These are phyloP conservation scores for Microstroma glucosiphilum DNA, from an alignment of 1,284 basidiomycete genomes.

Conservation along the genomic window DNA sequence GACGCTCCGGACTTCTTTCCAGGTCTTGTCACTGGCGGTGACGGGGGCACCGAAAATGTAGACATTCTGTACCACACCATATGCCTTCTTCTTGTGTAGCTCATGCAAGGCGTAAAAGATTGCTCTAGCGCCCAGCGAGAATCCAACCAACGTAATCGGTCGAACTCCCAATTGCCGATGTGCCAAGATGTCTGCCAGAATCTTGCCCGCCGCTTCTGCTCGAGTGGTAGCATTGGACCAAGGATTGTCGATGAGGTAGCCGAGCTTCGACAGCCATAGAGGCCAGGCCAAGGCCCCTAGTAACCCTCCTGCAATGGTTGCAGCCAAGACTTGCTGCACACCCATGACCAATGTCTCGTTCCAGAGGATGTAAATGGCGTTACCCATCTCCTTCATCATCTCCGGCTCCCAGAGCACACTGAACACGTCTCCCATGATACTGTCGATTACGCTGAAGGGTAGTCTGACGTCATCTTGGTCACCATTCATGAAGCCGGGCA, in stretches of 20 bases:
- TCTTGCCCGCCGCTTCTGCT: constrained; percentile 43
- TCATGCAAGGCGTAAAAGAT: constrained; percentile 48
- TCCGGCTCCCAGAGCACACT: constrained; percentile 49
- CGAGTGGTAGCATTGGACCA: constrained; percentile 50
- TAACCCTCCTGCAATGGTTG: constrained; percentile 47
- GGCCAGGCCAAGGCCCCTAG: constrained; percentile 47
- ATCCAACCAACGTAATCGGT: constrained; percentile 48
- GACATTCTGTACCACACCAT: constrained; percentile 49
- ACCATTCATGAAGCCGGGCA: constrained; percentile 43
- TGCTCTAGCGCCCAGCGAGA: constrained; percentile 45
- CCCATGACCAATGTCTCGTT: constrained; percentile 50
- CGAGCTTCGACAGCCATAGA: constrained; percentile 48
- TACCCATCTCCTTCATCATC: constrained; percentile 51
- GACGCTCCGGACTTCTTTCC: constrained; percentile 41
- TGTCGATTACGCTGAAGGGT: constrained; percentile 49
- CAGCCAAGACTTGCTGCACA: constrained; percentile 46
- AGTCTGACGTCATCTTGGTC: constrained; percentile 43
- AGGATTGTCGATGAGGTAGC: constrained; percentile 49
- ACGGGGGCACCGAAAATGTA: constrained; percentile 49
- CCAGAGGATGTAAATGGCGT: constrained; percentile 48
- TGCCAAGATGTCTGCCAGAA: constrained; percentile 43
- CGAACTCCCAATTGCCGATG: constrained; percentile 48
- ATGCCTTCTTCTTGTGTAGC: constrained; percentile 42
- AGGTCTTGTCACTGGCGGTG: constrained; percentile 40
- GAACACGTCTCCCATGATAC: constrained; percentile 49